Evolutionary conservation across 768 basidiomycete genomes (phyloP).

Genomic region (Fomitopsis serialis): DNA sequence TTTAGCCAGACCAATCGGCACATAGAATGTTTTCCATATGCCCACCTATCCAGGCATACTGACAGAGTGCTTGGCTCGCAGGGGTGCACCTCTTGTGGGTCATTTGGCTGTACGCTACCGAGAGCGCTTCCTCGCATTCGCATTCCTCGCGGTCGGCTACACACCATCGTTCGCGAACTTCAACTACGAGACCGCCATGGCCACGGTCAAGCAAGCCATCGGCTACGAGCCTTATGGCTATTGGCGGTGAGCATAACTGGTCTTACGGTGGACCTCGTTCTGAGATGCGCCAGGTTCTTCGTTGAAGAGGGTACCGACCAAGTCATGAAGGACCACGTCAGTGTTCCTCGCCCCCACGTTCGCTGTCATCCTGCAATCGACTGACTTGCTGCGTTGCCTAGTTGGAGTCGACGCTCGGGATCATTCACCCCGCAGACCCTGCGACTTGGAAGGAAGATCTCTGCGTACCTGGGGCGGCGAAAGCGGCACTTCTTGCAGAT

Average conservation of each 20-base stretch:
- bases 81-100: constrained; percentile 31
- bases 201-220: constrained; percentile 19
- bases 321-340: neutral
- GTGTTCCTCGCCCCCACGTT: neutral
- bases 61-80: too few relatives aligned
- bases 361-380: neutral
- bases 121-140: constrained; percentile 36
- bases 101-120: constrained; percentile 33
- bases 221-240: constrained; percentile 39
- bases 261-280: neutral
- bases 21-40: too few relatives aligned
- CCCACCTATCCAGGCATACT: too few relatives aligned
- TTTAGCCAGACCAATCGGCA: too few relatives aligned
- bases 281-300: neutral
- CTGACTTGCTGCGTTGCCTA: constrained; percentile 4
- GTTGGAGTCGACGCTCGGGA: constrained; percentile 35
- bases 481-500: constrained; percentile 25
- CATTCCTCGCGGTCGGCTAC: constrained; percentile 32
- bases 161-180: constrained; percentile 20
- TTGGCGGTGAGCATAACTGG: constrained; percentile 24
- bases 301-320: constrained; percentile 1
- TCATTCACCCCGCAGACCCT: constrained; percentile 30
- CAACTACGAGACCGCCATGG: constrained; percentile 23
- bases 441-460: constrained; percentile 30
- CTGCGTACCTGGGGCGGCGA: constrained; percentile 28